These are phyloP conservation scores for Trichoderma parareesei DNA, from an alignment of 495 filamentous ascomycete species.

Conservation along the genomic window DNA sequence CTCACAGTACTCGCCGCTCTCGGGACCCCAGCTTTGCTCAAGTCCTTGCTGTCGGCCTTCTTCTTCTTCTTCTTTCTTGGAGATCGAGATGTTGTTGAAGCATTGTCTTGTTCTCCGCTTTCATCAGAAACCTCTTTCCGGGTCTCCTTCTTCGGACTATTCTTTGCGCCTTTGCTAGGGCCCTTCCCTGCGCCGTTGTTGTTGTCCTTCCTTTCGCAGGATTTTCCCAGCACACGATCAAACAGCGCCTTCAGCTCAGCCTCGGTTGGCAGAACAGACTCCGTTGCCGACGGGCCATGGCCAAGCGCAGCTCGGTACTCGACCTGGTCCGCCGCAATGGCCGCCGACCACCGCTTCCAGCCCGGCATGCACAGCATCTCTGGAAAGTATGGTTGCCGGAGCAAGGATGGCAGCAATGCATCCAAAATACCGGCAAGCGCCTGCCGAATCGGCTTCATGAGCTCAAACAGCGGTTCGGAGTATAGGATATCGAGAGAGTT, in stretches of 20 bases:
- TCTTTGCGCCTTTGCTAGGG: neutral
- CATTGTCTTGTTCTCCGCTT: too few relatives aligned
- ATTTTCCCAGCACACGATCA: neutral
- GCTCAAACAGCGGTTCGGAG: neutral
- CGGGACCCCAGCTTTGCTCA: neutral
- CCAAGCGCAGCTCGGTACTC: neutral
- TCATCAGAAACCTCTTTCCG: too few relatives aligned
- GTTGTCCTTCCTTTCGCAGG: neutral
- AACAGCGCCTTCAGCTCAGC: neutral
- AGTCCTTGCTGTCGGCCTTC: neutral
- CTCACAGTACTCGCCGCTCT: neutral
- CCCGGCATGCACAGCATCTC: neutral
- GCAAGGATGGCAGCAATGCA: neutral
- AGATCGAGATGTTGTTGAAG: too few relatives aligned
- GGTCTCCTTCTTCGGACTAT: neutral
- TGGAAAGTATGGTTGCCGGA: constrained; percentile 1
- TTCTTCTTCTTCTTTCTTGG: neutral
- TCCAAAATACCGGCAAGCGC: neutral
- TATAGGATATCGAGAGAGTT: constrained; percentile 4
- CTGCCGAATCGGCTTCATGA: constrained; percentile 9
- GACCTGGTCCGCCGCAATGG: neutral
- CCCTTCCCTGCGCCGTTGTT: neutral
- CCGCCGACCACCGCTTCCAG: neutral
- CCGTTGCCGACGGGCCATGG: neutral
- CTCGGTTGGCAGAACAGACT: constrained; percentile 1